Base-by-base conservation (phyloP, 75 land plant species). In the Cunninghamia lanceolata region DNA sequence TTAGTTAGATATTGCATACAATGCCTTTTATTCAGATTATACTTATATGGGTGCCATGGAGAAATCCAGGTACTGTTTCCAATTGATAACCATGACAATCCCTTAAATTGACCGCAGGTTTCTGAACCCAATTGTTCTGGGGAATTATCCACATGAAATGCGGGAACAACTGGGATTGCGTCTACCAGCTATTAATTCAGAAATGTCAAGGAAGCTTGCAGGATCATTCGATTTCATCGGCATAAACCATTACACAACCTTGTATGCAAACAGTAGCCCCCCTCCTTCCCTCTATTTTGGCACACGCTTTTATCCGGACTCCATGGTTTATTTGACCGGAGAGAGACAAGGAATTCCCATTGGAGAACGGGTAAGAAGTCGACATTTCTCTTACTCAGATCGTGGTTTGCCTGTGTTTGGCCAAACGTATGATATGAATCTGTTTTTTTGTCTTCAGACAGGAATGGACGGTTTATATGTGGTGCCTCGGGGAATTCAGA, bases 171-270 rank as follows among this genome's bases (percentile, higher is more conserved):
- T 92, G 53, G 87, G 89, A 13, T 59, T 86, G 9, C 89, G 88
- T 16, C 56, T 92, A 14, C 93, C 93, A n/a, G 8, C 39, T 4
- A 83, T 89, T 14, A 7, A 30, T 28, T 28, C 52, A 3, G 83
- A 82, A 28, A 42, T 45, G n/a, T n/a, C 35, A 0, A 11, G 17
- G 6, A 47, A 82, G n/a, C 19, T 82, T n/a, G 30, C 68, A 83
- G 89, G 87, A 68, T 92, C 94, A 70, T n/a, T 90, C 2, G 96
- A 94, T 38, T 95, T 92, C 84, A 85, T 95, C 21, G 95, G 95
- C 0, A 43, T 94, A 8, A 95, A 95, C 86, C 94, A 95, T 83
- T 95, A 95, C 75, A 43, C 92, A 36, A 94, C 95, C 59, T 25
- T 87, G 15, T 90, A 91, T 43, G 88, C 47, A 40, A 52, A 85